Conservation (phyloP, 768 basidiomycete species). For the Tulasnella sp. region DNA sequence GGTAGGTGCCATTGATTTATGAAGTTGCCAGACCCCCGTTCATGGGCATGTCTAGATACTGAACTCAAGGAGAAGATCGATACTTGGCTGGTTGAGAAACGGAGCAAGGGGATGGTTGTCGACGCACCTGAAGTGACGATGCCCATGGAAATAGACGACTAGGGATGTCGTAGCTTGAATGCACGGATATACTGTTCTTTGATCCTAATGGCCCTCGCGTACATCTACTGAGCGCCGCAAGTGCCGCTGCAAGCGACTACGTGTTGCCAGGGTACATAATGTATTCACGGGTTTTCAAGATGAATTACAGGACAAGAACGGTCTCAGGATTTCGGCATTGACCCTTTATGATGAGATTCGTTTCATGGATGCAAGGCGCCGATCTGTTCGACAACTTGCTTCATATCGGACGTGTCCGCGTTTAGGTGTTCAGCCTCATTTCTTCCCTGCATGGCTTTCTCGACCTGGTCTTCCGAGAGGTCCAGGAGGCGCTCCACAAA, state of each 20-base stretch:
- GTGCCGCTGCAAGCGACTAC: too few relatives aligned
- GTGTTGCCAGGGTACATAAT: too few relatives aligned
- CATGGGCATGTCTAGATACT: conserved; percentile 23
- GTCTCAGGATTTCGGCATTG: too few relatives aligned
- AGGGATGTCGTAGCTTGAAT: background rate
- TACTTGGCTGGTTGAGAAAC: conserved; percentile 27
- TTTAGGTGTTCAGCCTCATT: conserved; percentile 49
- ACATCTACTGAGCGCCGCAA: too few relatives aligned
- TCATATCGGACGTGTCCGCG: conserved; percentile 34
- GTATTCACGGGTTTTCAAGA: too few relatives aligned
- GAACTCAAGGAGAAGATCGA: conserved; percentile 33
- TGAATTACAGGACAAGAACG: too few relatives aligned
- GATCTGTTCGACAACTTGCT: conserved; percentile 34
- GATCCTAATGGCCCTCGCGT: too few relatives aligned
- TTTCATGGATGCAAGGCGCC: conserved; percentile 31
- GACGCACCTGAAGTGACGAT: conserved; percentile 2
- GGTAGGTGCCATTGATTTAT: conserved; percentile 31
- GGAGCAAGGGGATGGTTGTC: conserved; percentile 6
- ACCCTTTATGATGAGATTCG: too few relatives aligned
- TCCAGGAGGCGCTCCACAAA: conserved; percentile 61
- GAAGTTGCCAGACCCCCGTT: background rate
- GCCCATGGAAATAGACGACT: conserved; percentile 12
- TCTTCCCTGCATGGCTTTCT: conserved; percentile 45
- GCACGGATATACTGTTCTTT: background rate
- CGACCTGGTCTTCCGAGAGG: conserved; percentile 34